Evolutionary conservation across 2,329 filamentous ascomycete genomes (phyloP).

Genomic region (Diaporthe capsici): DNA sequence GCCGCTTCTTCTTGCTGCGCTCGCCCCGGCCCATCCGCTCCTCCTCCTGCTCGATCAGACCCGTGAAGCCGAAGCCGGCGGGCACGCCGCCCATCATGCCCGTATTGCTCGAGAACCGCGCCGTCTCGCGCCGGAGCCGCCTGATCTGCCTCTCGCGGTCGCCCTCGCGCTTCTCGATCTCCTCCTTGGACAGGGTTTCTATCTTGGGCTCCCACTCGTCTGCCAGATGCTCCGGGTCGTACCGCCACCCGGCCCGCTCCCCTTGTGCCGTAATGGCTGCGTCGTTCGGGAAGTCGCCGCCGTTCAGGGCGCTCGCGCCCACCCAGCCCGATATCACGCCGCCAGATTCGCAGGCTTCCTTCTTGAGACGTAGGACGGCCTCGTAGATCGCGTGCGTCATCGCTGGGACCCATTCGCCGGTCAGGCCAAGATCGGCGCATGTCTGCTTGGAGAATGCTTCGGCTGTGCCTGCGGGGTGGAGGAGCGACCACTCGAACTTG

Average conservation of each 20-base stretch:
- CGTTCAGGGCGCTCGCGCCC: slow-evolving; percentile 57
- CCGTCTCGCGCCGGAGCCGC: slow-evolving; percentile 89
- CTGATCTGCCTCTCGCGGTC: slow-evolving; percentile 93
- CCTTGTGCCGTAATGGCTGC: slow-evolving; percentile 67
- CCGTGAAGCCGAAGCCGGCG: slow-evolving; percentile 64
- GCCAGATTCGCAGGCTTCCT: slow-evolving; percentile 94
- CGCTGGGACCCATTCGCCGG: slow-evolving; percentile 93
- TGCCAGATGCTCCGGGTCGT: slow-evolving; percentile 90
- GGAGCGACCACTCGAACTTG: slow-evolving; percentile 97
- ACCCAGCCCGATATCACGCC: slow-evolving; percentile 83
- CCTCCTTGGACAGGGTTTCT: slow-evolving; percentile 88
- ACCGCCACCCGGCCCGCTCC: slow-evolving; percentile 85
- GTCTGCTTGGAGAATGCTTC: slow-evolving; percentile 94
- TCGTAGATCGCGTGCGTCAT: slow-evolving; percentile 98
- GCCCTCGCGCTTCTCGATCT: slow-evolving; percentile 96
- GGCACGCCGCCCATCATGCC: slow-evolving; percentile 85
- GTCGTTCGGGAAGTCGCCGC: slow-evolving; percentile 87
- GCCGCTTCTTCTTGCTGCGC: slow-evolving; percentile 93
- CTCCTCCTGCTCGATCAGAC: slow-evolving; percentile 72
- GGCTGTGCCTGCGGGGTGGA: slow-evolving; percentile 91
- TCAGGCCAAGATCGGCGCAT: slow-evolving; percentile 89
- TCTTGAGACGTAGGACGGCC: slow-evolving; percentile 91
- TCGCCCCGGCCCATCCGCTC: slow-evolving; percentile 93
- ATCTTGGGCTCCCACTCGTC: slow-evolving; percentile 89
- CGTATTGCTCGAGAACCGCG: slow-evolving; percentile 88